Evolutionary conservation across 192 early-diverging fungal genomes (phyloP).

Genomic region (Podila epigama): DNA sequence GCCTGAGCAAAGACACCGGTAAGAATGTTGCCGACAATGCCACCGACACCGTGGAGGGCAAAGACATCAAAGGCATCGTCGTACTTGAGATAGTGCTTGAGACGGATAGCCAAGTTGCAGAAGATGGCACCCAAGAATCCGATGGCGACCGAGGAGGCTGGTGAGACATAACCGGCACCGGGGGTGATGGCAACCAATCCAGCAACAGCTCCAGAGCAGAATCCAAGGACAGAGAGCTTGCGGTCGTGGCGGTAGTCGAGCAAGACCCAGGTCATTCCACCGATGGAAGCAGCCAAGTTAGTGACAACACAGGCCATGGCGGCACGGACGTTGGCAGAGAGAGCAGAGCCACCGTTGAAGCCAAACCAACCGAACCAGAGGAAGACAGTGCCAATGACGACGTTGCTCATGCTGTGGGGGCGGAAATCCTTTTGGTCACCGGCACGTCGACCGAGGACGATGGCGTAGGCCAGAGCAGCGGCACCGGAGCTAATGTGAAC

Average conservation of each 20-base stretch:
- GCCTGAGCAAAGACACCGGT: constrained; percentile 92
- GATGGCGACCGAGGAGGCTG: constrained; percentile 83
- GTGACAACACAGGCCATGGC: constrained; percentile 87
- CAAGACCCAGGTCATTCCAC: constrained; percentile 84
- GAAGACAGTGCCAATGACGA: constrained; percentile 87
- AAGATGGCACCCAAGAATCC: constrained; percentile 74
- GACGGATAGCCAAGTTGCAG: constrained; percentile 83
- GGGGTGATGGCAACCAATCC: constrained; percentile 95
- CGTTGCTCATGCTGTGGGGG: constrained; percentile 92
- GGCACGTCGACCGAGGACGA: constrained; percentile 84
- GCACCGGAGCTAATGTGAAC: constrained; percentile 94
- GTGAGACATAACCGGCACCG: constrained; percentile 85
- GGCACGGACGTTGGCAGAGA: constrained; percentile 83
- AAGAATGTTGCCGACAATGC: constrained; percentile 83
- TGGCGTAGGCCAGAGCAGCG: constrained; percentile 87
- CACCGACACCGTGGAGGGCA: constrained; percentile 88
- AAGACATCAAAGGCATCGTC: constrained; percentile 95
- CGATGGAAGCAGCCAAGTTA: constrained; percentile 84
- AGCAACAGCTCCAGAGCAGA: constrained; percentile 93
- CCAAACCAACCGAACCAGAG: constrained; percentile 98
- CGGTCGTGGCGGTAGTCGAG: constrained; percentile 80
- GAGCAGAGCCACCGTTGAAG: constrained; percentile 92
- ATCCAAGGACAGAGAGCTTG: constrained; percentile 90
- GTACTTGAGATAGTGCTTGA: constrained; percentile 87
- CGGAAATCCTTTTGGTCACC: constrained; percentile 76